phyloP scores from a whole-genome alignment of 371 early-diverging fungal species.

The Funneliformis caledonium region DNA sequence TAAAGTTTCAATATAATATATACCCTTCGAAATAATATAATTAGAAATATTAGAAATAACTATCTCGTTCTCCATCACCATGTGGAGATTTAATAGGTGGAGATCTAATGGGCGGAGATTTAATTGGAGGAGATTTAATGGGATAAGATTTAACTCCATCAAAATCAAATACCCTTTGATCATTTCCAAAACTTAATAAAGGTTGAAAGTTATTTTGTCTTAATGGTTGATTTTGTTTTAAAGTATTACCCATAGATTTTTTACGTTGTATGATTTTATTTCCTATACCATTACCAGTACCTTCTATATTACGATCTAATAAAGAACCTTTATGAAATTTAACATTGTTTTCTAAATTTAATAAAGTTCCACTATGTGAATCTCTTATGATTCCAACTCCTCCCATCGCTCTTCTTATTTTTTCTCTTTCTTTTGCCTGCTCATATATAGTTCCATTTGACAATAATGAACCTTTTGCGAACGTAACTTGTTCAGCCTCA shows the following conservation, averaged over 20 bases:
- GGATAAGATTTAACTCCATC: neutral
- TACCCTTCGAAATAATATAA: neutral
- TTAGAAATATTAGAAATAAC: neutral
- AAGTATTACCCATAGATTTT: neutral
- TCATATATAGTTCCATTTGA: conserved; percentile 23
- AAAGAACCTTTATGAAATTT: conserved; percentile 38
- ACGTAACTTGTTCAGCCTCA: conserved; percentile 5
- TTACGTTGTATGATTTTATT: neutral
- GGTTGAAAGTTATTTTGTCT: conserved; percentile 30
- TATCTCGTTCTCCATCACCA: neutral
- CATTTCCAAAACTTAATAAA: conserved; percentile 26
- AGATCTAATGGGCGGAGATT: neutral
- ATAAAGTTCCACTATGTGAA: neutral
- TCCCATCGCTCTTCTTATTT: neutral
- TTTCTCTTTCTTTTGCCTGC: conserved; percentile 33
- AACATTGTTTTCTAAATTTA: neutral
- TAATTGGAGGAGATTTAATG: neutral
- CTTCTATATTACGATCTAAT: conserved; percentile 6
- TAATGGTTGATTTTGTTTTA: neutral
- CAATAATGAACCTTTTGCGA: conserved; percentile 34
- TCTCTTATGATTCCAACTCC: conserved; percentile 19
- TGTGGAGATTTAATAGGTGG: neutral
- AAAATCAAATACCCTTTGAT: neutral
- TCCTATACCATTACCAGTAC: neutral
- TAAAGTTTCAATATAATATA: too few species aligned